Evolutionary conservation across 768 basidiomycete genomes (phyloP).

Genomic region (Holtermanniella nyarrowii): DNA sequence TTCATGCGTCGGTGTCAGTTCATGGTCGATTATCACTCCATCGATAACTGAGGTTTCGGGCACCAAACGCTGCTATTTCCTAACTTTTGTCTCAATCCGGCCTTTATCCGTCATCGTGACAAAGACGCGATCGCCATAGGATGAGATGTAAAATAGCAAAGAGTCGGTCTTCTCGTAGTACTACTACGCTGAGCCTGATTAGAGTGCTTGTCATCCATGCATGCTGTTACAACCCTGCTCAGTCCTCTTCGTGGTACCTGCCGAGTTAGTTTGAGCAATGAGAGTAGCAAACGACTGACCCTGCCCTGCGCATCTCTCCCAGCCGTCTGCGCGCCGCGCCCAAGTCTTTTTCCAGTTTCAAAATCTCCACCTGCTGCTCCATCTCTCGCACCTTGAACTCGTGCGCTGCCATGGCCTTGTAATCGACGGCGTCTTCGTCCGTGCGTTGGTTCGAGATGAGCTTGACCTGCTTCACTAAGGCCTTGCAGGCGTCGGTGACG

Average conservation of each 20-base stretch:
- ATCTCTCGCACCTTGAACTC: slow-evolving; percentile 98
- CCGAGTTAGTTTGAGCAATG: neutral
- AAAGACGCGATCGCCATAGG: no score
- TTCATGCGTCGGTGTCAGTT: no score
- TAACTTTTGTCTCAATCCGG: no score
- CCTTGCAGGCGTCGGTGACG: slow-evolving; percentile 93
- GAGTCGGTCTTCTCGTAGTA: no score
- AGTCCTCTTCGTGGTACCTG: neutral
- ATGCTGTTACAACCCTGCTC: no score
- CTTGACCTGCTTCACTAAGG: slow-evolving; percentile 92
- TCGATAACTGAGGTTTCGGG: no score
- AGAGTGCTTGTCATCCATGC: no score
- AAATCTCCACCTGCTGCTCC: slow-evolving; percentile 98
- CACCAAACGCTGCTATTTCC: no score
- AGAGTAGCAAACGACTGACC: slow-evolving; percentile 8
- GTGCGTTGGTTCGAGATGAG: slow-evolving; percentile 75
- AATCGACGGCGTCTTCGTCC: slow-evolving; percentile 70
- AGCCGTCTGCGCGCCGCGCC: slow-evolving; percentile 47
- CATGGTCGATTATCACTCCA: no score
- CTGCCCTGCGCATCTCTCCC: slow-evolving; percentile 40
- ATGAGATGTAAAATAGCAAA: no score
- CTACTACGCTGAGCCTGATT: no score
- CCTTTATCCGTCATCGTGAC: no score
- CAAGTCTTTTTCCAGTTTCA: slow-evolving; percentile 90
- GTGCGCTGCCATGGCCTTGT: slow-evolving; percentile 80